These are phyloP conservation scores for Scheffersomyces lignosus DNA, from an alignment of 805 yeast species.

Conservation along the genomic window DNA sequence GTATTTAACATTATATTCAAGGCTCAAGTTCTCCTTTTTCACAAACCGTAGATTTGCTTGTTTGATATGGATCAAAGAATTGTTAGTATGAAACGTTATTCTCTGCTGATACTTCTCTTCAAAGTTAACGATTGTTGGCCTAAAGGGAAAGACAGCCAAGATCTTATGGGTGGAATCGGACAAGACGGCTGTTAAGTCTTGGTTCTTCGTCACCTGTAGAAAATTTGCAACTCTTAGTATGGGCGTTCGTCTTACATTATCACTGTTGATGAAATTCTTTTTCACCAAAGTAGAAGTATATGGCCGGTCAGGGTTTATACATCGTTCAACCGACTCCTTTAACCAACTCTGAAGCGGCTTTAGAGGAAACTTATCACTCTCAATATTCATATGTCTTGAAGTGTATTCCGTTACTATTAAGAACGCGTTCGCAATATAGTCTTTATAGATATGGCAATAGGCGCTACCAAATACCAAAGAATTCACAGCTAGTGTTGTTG, in stretches of 20 bases:
- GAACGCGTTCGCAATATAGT: too few relatives aligned
- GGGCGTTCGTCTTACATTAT: conserved; percentile 13
- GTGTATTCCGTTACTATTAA: too few relatives aligned
- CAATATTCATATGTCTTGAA: conserved; percentile 1
- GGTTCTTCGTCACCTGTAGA: conserved; percentile 18
- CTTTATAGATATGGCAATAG: too few relatives aligned
- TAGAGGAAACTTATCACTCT: background rate
- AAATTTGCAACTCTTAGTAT: conserved; percentile 28
- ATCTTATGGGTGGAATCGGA: conserved; percentile 33
- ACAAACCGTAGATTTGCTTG: conserved; percentile 27
- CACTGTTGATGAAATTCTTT: conserved; percentile 15
- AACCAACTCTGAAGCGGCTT: background rate
- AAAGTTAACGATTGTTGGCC: conserved; percentile 24
- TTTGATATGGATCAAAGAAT: conserved; percentile 26
- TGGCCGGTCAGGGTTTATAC: background rate
- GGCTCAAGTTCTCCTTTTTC: conserved; percentile 1
- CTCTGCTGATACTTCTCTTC: conserved; percentile 33
- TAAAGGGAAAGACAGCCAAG: conserved; percentile 27
- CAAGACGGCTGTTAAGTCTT: conserved; percentile 29
- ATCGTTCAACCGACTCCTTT: conserved; percentile 23
- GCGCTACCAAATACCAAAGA: too few relatives aligned
- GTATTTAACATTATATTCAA: conserved; percentile 2
- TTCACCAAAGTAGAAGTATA: conserved; percentile 13
- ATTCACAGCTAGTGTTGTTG: too few relatives aligned
- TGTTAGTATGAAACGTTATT: conserved; percentile 31